A percentile compares a stretch with the other conserved stretches of the same genome.
These are phyloP conservation scores for Pyrrhoderma noxium DNA, from an alignment of 1,284 basidiomycete genomes.

Conservation along the genomic window DNA sequence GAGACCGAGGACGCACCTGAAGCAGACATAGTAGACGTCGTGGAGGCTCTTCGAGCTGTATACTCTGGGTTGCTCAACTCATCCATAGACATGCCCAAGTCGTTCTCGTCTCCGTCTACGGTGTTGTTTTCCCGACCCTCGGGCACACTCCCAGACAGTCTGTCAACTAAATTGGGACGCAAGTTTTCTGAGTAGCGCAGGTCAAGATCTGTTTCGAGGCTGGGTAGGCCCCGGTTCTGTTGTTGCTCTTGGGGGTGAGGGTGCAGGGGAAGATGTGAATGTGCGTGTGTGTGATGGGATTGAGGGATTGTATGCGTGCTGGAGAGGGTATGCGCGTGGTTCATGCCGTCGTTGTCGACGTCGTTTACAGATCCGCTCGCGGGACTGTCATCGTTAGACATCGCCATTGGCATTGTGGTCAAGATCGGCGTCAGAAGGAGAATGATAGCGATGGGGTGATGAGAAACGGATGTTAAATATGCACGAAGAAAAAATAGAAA, in stretches of 20 bases:
- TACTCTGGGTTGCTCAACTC: background rate
- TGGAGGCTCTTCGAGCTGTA: constrained; percentile 30
- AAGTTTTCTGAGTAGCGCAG: background rate
- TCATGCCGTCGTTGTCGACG: constrained; percentile 1
- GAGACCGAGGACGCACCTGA: constrained; percentile 48
- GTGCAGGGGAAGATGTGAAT: constrained; percentile 24
- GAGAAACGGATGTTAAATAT: background rate
- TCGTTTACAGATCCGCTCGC: constrained; percentile 1
- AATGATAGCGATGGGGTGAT: background rate
- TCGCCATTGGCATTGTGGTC: background rate
- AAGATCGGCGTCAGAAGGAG: background rate
- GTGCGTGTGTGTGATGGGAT: constrained; percentile 31
- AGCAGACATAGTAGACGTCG: constrained; percentile 52
- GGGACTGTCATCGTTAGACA: background rate
- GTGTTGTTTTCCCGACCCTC: too few species aligned
- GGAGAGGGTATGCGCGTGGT: constrained; percentile 26
- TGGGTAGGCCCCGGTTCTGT: constrained; percentile 28
- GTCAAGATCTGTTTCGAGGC: background rate
- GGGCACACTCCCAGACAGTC: too few species aligned
- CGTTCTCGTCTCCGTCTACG: too few species aligned
- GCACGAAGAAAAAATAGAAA: too few species aligned
- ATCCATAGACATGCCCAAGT: too few species aligned
- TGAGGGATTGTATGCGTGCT: constrained; percentile 34
- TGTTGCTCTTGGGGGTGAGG: constrained; percentile 24
- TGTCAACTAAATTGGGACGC: too few species aligned